Conservation (phyloP, 2,329 filamentous ascomycete species). For the Fusarium verrucosum region DNA sequence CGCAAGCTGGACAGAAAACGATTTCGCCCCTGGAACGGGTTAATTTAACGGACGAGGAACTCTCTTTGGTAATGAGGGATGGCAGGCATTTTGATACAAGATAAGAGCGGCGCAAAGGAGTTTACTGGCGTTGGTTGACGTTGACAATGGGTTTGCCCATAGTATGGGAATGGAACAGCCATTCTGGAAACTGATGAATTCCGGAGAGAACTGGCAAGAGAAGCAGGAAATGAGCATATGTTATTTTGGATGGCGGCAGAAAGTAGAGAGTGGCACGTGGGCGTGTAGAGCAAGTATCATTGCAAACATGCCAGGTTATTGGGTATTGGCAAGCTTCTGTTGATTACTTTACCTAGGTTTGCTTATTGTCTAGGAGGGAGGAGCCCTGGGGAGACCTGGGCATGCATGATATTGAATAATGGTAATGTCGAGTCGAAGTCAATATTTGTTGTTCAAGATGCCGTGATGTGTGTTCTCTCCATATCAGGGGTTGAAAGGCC, state of each 20-base stretch:
- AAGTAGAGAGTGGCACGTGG: constrained; percentile 4
- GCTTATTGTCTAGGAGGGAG: constrained; percentile 18
- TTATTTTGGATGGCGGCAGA: constrained; percentile 11
- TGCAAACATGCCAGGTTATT: constrained; percentile 24
- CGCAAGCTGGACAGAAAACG: constrained; percentile 35
- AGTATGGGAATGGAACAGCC: constrained; percentile 6
- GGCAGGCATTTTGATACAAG: constrained; percentile 37
- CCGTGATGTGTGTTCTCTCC: background rate
- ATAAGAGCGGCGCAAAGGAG: constrained; percentile 37
- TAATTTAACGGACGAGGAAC: constrained; percentile 28
- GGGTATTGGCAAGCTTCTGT: constrained; percentile 31
- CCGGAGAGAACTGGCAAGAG: constrained; percentile 19
- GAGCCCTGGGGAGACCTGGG: constrained; percentile 2
- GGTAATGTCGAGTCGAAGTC: constrained; percentile 42
- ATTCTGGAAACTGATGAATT: constrained; percentile 8
- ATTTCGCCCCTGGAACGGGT: constrained; percentile 9
- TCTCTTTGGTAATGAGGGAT: constrained; percentile 34
- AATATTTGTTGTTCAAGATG: background rate
- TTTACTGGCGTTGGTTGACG: constrained; percentile 39
- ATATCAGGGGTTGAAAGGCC: background rate
- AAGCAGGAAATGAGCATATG: constrained; percentile 20
- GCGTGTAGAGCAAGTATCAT: constrained; percentile 19
- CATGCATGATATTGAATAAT: constrained; percentile 46
- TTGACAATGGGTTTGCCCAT: constrained; percentile 22
- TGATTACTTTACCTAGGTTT: constrained; percentile 2